A percentile compares a stretch with the other conserved stretches of the same genome.
These are phyloP conservation scores for Nelumbo lutea DNA, from an alignment of 164 flowering plant species.

Conservation along the genomic window DNA sequence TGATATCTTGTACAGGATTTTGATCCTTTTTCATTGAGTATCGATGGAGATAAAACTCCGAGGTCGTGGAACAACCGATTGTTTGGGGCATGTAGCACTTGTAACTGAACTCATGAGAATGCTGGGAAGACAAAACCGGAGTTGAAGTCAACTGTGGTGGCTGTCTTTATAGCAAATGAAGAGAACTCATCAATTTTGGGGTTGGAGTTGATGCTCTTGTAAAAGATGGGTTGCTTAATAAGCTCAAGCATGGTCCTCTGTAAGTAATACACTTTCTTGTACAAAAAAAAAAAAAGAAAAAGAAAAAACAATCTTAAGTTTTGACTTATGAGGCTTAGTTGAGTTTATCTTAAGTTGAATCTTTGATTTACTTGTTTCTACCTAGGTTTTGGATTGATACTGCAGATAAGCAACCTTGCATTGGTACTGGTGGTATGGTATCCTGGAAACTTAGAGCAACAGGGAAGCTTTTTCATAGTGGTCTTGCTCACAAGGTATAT, in stretches of 20 bases:
- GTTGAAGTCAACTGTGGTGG: conserved; percentile 83
- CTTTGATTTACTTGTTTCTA: conserved; percentile 4
- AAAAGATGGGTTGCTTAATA: conserved; percentile 71
- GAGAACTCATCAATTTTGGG: conserved; percentile 78
- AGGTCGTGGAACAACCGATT: conserved; percentile 97
- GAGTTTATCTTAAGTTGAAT: background rate
- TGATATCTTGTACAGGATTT: conserved; percentile 53
- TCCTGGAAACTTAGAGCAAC: conserved; percentile 81
- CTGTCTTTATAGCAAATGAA: conserved; percentile 90
- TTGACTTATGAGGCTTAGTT: background rate
- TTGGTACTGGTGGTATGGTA: conserved; percentile 95
- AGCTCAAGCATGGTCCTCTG: conserved; percentile 90
- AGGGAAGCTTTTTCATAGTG: conserved; percentile 98
- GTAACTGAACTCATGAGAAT: conserved; percentile 79
- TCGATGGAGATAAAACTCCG: conserved; percentile 84
- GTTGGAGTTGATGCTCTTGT: conserved; percentile 91
- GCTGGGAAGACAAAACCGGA: conserved; percentile 71
- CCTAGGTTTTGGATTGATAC: conserved; percentile 94
- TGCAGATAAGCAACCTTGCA: conserved; percentile 97
- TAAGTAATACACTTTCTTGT: conserved; percentile 29
- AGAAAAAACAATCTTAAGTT: background rate
- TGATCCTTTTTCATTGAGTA: conserved; percentile 89
- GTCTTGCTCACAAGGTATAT: conserved; percentile 86
- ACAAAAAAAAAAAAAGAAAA: background rate
- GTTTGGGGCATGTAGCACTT: conserved; percentile 95